Base-by-base conservation (phyloP, 768 basidiomycete species). In the Gautieria morchelliformis region DNA sequence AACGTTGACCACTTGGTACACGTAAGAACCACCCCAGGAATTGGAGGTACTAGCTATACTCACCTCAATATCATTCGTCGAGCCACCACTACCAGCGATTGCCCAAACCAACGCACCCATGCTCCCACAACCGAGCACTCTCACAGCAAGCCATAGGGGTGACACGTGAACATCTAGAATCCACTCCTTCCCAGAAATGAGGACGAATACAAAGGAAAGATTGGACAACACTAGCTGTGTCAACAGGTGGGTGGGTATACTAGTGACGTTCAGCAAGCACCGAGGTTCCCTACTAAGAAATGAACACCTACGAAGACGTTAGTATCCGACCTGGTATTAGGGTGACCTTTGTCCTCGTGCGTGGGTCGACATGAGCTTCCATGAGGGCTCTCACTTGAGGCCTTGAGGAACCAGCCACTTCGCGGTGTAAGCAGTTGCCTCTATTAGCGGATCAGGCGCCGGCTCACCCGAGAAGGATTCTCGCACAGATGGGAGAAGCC, bases 111-210 rank as follows among this genome's bases (percentile, higher is more conserved):
- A 62, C 44, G 81, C 76, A 19, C 80, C 82, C 53, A 87, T 63
- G n/a, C 80, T 84, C n/a, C 81, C 85, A 62, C 82, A 81, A 3
- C 84, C 85, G 53, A 90, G 72, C 50, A 88, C 76, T 60, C 86
- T 74, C 72, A 89, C 83, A 35, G 85, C 74, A 14, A 88, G 74
- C 89, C 87, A 90, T 64, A 89, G 84, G 9, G 85, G 78, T 7
- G 84, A 83, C 20, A 84, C 78, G 66, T 87, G 83, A 40, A 78
- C 77, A 17, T 80, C 73, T 48, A 90, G 69, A 7, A 89, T 69
- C 72, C 81, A 80, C 63, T 83, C 84, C 70, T 86, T 87, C 51
- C 79, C 75, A 6, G 81, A 76, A 68, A 82, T 78, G 37, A 85
- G 69, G 5, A 83, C 75, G 19, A 83, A 68, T 35, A 84, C 84